These are phyloP conservation scores for Penicillium hordei DNA, from an alignment of 2,329 filamentous ascomycete genomes.

Conservation along the genomic window DNA sequence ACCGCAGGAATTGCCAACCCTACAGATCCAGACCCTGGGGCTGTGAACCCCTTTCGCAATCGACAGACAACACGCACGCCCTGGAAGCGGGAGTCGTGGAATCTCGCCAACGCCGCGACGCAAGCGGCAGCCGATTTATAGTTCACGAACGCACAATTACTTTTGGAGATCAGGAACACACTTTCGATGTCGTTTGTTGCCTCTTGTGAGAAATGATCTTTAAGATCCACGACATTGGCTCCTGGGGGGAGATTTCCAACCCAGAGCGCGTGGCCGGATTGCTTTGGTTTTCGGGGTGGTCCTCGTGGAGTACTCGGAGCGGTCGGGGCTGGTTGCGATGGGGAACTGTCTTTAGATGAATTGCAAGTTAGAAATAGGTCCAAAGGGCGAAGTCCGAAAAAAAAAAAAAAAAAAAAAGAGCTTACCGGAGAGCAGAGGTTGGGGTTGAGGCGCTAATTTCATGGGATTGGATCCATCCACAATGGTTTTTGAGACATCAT, in stretches of 20 bases:
- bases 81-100: conserved; percentile 89
- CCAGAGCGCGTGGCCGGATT: conserved; percentile 87
- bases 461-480: conserved; percentile 39
- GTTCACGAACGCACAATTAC: conserved; percentile 96
- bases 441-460: conserved; percentile 18
- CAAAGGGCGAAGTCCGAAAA: background rate
- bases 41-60: conserved; percentile 60
- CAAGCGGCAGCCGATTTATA: conserved; percentile 80
- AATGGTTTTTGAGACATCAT: conserved; percentile 39
- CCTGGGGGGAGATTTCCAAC: conserved; percentile 89
- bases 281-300: conserved; percentile 65
- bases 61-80: conserved; percentile 83
- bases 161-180: conserved; percentile 91
- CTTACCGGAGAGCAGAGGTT: conserved; percentile 26
- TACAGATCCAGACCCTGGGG: conserved; percentile 41
- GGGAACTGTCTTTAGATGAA: conserved; percentile 16
- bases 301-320: conserved; percentile 53
- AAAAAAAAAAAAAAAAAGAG: background rate
- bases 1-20: conserved; percentile 49
- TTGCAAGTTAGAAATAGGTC: background rate
- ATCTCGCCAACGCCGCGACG: conserved; percentile 71
- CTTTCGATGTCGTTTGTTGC: conserved; percentile 76
- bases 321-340: conserved; percentile 12
- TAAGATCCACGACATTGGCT: conserved; percentile 77
- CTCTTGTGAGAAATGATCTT: conserved; percentile 83